phyloP scores from a whole-genome alignment of 805 yeast species.

The Saturnispora zaruensis region DNA sequence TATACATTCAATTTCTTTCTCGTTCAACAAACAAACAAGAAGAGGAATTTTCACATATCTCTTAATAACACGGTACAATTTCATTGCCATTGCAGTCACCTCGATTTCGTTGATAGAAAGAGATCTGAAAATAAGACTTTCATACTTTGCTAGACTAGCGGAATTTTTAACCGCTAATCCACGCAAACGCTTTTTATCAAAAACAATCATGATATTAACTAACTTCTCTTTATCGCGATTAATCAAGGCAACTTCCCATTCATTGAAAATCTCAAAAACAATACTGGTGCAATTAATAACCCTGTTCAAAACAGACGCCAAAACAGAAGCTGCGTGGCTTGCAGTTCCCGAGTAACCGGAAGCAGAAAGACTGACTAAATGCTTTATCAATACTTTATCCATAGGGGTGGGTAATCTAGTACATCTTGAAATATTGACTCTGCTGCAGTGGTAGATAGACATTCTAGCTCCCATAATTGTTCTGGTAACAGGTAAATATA shows the following conservation, averaged over 20 bases:
- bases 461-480: slow-evolving; percentile 68
- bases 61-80: slow-evolving; percentile 37
- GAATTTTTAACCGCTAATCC: slow-evolving; percentile 51
- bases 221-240: slow-evolving; percentile 44
- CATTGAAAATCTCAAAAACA: slow-evolving; percentile 41
- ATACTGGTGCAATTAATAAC: slow-evolving; percentile 46
- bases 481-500: slow-evolving; percentile 67
- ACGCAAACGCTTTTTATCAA: slow-evolving; percentile 50
- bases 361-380: slow-evolving; percentile 53
- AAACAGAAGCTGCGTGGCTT: slow-evolving; percentile 55
- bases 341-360: slow-evolving; percentile 68
- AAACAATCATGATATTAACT: slow-evolving; percentile 54
- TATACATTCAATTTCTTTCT: slow-evolving; percentile 34
- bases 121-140: slow-evolving; percentile 45
- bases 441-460: slow-evolving; percentile 63
- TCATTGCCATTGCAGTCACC: slow-evolving; percentile 46
- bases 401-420: slow-evolving; percentile 59
- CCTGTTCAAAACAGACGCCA: slow-evolving; percentile 62
- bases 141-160: slow-evolving; percentile 39
- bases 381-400: slow-evolving; percentile 55
- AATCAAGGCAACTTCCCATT: slow-evolving; percentile 37
- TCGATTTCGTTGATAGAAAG: slow-evolving; percentile 46
- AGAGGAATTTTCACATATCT: slow-evolving; percentile 39
- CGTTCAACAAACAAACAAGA: slow-evolving; percentile 45
- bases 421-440: slow-evolving; percentile 64